Base-by-base conservation (phyloP, 2,329 filamentous ascomycete genomes). In the Botrytis cinerea region DNA sequence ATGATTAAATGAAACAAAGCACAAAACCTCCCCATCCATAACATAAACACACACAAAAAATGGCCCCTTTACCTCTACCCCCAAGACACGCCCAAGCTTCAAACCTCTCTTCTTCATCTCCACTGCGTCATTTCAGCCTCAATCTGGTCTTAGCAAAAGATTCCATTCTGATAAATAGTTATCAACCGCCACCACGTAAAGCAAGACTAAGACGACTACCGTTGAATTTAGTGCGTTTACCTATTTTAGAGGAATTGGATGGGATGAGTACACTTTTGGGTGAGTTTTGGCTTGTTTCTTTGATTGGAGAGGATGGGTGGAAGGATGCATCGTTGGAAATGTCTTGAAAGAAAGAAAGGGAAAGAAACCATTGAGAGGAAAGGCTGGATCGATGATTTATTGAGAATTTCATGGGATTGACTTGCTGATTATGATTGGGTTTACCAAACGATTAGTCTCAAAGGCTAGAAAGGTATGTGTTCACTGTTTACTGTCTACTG, bases 401-500 rank as follows among this genome's bases (percentile, higher is more conserved):
- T n/a, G 46, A 6, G 25, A 14, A 25, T 12, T 38, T n/a, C 25
- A 38, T 43, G 6, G 18, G n/a, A 60, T 22, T 54, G 18, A 46
- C 46, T 67, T 43, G 28, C 66, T 73, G 45, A 73, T 66, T 12
- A 70, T 62, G 72, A 20, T 57, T 54, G 35, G 45, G 1, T 32
- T 71, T 45, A 38, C 57, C 10, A 57, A 57, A 57, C 38, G 28
- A 14, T 59, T 73, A 73, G 72, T 73, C 57, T 71, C 72, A 1
- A 73, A 73, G 67, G 67, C 72, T 12, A 70, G 67, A 16, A 73
- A 73, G 72, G 72, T 73, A 57, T 48, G 72, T 59, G 72, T 59
- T 28, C 22, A 43, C 25, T 63, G 14, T 28, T 22, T n/a, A 43
- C 25, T 63, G 14, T 28, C 28, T n/a, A 43, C 25, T 63, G 7